phyloP scores from a whole-genome alignment of 1,284 basidiomycete genomes.

The Rhodofomes roseus region DNA sequence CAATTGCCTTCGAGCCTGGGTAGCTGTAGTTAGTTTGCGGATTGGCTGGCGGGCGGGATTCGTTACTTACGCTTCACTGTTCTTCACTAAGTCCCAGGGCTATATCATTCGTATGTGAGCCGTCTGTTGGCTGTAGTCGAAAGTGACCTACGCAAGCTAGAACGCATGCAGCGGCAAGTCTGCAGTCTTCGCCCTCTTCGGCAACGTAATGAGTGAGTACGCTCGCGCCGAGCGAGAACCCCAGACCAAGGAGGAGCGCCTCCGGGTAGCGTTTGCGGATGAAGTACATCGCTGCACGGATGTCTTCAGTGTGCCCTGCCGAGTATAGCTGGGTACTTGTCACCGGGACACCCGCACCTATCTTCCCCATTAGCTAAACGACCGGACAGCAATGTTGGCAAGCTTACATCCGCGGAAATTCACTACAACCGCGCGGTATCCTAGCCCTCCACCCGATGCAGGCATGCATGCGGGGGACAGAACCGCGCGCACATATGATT shows the following conservation, averaged over 20 bases:
- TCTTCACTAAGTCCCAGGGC: conserved; percentile 75
- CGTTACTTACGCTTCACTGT: conserved; percentile 48
- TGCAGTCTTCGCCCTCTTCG: conserved; percentile 73
- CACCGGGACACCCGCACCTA: conserved; percentile 83
- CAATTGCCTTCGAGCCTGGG: conserved; percentile 61
- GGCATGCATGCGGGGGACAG: conserved; percentile 69
- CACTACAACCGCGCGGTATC: conserved; percentile 84
- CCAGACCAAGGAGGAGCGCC: conserved; percentile 82
- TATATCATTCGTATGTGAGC: conserved; percentile 25
- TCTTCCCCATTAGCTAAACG: conserved; percentile 4
- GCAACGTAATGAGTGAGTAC: conserved; percentile 89
- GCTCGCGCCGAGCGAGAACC: conserved; percentile 93
- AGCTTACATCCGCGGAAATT: conserved; percentile 88
- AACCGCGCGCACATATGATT: conserved; percentile 84
- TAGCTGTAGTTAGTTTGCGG: background rate
- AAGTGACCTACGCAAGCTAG: conserved; percentile 69
- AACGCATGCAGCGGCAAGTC: conserved; percentile 75
- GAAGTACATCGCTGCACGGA: conserved; percentile 79
- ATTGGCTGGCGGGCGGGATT: background rate
- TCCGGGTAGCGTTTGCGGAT: conserved; percentile 73
- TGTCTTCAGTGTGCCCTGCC: conserved; percentile 82
- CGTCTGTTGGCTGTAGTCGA: background rate
- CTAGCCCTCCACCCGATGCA: conserved; percentile 72
- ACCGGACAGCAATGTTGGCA: background rate
- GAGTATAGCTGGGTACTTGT: conserved; percentile 85